phyloP scores from a whole-genome alignment of 352 stramenopile species.

The Globisporangium acanthophoron region DNA sequence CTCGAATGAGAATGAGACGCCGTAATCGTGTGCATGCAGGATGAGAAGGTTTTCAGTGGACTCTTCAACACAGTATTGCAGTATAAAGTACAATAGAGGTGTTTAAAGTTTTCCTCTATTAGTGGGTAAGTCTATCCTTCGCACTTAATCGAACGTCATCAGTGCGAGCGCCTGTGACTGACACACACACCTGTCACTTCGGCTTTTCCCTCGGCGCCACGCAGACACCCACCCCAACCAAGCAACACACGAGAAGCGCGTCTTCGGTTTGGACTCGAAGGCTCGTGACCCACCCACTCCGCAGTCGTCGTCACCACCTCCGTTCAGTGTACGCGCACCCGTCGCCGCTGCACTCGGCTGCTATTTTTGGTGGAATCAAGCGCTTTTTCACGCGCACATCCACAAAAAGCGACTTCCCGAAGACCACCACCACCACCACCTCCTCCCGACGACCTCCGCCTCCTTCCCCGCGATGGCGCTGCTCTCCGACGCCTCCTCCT shows the following conservation, averaged over 20 bases:
- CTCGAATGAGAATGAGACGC: background rate
- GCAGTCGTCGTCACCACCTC: background rate
- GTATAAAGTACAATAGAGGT: background rate
- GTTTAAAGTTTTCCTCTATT: too few species aligned
- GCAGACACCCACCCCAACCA: background rate
- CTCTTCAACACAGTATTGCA: background rate
- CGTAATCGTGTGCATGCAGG: background rate
- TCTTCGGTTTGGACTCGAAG: too few species aligned
- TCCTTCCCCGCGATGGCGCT: slow-evolving; percentile 6
- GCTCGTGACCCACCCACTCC: too few species aligned
- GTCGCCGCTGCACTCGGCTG: background rate
- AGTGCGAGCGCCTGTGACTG: background rate
- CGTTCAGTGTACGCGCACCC: background rate
- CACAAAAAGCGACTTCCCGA: slow-evolving; percentile 1
- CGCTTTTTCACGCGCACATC: background rate
- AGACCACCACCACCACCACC: background rate
- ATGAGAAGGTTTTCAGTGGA: background rate
- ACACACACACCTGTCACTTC: background rate
- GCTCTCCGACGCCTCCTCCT: slow-evolving; percentile 4
- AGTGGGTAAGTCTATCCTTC: background rate
- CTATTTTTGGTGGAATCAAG: background rate
- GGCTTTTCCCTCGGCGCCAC: background rate
- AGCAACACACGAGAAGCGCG: too few species aligned
- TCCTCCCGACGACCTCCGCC: background rate
- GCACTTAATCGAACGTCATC: background rate